Evolutionary conservation across 1,139 yeast species (phyloP).

Genomic region (Candida sp.): DNA sequence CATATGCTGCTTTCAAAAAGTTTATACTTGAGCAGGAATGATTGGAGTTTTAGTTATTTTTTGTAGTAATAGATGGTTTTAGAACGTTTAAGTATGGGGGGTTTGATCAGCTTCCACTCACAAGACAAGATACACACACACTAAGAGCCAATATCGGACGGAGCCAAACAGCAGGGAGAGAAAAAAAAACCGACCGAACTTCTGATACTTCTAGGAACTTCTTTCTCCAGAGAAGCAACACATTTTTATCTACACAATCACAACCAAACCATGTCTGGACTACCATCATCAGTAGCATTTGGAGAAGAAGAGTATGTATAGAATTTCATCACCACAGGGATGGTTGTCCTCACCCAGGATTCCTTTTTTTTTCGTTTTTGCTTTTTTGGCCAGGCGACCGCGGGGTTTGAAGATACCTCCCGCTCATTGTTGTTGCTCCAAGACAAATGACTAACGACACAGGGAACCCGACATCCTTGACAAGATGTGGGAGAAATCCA

Average conservation of each 20-base stretch:
- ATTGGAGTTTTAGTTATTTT: no score
- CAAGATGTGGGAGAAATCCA: constrained; percentile 46
- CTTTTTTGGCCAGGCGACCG: neutral
- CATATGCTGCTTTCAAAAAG: constrained; percentile 78
- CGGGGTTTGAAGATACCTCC: constrained; percentile 9
- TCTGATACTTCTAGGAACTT: neutral
- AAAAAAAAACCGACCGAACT: neutral
- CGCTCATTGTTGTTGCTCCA: neutral
- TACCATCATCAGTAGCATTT: constrained; percentile 27
- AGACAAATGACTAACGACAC: constrained; percentile 1
- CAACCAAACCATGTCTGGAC: constrained; percentile 16
- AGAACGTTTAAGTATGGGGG: neutral
- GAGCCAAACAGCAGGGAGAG: neutral
- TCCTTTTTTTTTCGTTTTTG: neutral
- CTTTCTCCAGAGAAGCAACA: neutral
- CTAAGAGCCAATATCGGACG: neutral
- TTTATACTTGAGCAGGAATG: constrained; percentile 56
- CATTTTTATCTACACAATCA: constrained; percentile 3
- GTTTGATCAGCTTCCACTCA: neutral
- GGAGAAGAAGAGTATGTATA: constrained; percentile 30
- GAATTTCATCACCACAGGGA: neutral
- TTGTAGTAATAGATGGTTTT: no score
- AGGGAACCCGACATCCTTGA: constrained; percentile 36
- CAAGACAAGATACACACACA: neutral
- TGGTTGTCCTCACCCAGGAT: neutral